Evolutionary conservation across 2,329 filamentous ascomycete genomes (phyloP), one percentile per base, ranked within the genome.

Genomic region (Diaporthe eres): DNA sequence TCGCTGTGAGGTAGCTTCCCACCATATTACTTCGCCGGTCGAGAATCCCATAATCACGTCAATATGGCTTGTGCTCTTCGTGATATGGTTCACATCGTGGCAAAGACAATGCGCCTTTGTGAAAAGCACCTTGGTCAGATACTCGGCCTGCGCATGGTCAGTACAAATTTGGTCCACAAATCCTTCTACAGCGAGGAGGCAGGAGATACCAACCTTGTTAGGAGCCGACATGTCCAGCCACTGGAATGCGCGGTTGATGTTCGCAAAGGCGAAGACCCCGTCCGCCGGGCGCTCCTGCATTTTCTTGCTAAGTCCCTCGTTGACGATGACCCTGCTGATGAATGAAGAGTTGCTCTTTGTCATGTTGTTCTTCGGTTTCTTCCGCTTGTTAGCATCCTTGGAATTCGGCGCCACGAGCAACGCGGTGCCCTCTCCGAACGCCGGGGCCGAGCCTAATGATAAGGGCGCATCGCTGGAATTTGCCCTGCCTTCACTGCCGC

Each of bases 301-400:
- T 78, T 94, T 92, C 85, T 97, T 98, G 31, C 90, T 89, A 73
- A 97, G 85, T 6, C 89, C 89, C 80, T 99, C 97, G 81, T 98
- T 94, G 22, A 95, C 93, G 78, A 98, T 98, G 44, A 98, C 96
- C 73, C 97, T 89, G n/a, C 96, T 98, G 42, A 99, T 97, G 82
- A 98, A 99, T 0, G 96, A 98, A 13, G 97, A 99, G 84, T 98
- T 98, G 86, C 95, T 98, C 88, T 99, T 99, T 71, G 96, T 93
- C 84, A 99, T 97, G 84, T 97, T 98, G 85, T 96, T 98, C 89
- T 98, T 99, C 3, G 97, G 97, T 84, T 99, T 99, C 81, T 93
- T 91, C 82, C 92, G 90, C 88, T 98, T 98, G 78, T 91, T 92
- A 55, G 91, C 89, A 81, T 96, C 94, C 81, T 95, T 95, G 42